Evolutionary conservation across 1,284 basidiomycete genomes (phyloP), one percentile per base, ranked within the genome.

Genomic region (Amylostereum areolatum): DNA sequence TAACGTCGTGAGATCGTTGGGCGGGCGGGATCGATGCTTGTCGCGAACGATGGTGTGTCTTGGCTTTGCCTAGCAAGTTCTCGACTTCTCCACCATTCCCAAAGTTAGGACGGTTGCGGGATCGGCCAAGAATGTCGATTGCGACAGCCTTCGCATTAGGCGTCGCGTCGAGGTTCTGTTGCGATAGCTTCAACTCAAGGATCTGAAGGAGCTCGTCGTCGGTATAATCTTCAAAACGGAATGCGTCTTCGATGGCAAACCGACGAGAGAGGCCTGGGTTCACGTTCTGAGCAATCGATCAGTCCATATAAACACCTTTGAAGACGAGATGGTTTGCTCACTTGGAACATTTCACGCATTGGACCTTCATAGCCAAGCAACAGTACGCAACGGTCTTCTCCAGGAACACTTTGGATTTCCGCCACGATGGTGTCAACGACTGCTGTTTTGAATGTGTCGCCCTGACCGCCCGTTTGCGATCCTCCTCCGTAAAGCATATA

Each of bases 361-460:
- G 84, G 69, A 0, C 75, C 67, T 52, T 78, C 76, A 59, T 86
- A 86, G 8, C 84, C 83, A 0, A 83, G 61, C 33, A 85, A 57
- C 28, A 85, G 66, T 1, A 85, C 80, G 50, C 81, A 84, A 3
- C 83, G 73, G 57, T 85, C 84, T 51, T 85, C 83, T 0, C 83
- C 82, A 0, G 80, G 79, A 1, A 72, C 71, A 47, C 73, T 82
- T 56, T 86, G 84, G 5, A 85, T 75, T 59, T 85, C 83, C 0
- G 84, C 83, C 0, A 85, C 83, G 47, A 85, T 77, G 5, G 84
- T 85, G 53, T 85, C 83, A 45, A 85, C 81, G 37, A 86, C 83
- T 0, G 81, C 72, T 1, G 79, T 81, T 59, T 82, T 85, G 64
- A 66, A 85, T 0, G 67, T 60, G 55, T 85, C 81, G 33, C 43